phyloP scores from a whole-genome alignment of 2,329 filamentous ascomycete genomes.

The Microdochium bolleyi region DNA sequence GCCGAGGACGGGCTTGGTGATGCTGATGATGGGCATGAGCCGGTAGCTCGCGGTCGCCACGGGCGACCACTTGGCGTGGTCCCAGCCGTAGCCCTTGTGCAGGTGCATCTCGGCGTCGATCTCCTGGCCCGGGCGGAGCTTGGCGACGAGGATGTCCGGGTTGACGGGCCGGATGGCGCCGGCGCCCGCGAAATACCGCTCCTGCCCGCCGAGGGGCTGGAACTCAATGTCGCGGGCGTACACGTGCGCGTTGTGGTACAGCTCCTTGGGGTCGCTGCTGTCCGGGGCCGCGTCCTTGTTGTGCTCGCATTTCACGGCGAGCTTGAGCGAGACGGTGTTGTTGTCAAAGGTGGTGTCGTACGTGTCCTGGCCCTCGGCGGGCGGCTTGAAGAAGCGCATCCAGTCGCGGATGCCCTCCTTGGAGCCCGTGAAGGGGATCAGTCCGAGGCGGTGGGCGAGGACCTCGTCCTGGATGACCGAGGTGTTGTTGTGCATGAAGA shows the following conservation, averaged over 20 bases:
- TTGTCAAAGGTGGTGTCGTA: slow-evolving; percentile 61
- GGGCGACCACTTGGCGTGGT: slow-evolving; percentile 96
- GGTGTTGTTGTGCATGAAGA: slow-evolving; percentile 93
- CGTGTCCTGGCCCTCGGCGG: slow-evolving; percentile 51
- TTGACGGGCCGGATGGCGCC: slow-evolving; percentile 69
- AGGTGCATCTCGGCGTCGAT: slow-evolving; percentile 87
- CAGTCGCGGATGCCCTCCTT: slow-evolving; percentile 67
- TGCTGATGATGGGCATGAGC: slow-evolving; percentile 80
- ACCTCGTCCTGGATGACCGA: slow-evolving; percentile 98
- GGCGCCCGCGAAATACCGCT: slow-evolving; percentile 56
- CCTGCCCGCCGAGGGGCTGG: slow-evolving; percentile 66
- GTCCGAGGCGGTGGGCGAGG: slow-evolving; percentile 78
- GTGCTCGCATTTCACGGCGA: slow-evolving; percentile 74
- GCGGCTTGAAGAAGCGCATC: slow-evolving; percentile 75
- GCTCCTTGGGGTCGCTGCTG: slow-evolving; percentile 73
- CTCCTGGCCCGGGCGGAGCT: slow-evolving; percentile 83
- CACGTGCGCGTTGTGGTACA: slow-evolving; percentile 79
- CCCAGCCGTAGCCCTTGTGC: slow-evolving; percentile 86
- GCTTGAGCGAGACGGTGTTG: slow-evolving; percentile 76
- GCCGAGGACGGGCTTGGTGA: slow-evolving; percentile 76
- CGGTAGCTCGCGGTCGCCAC: slow-evolving; percentile 93
- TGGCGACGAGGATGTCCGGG: slow-evolving; percentile 89
- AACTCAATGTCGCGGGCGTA: slow-evolving; percentile 75
- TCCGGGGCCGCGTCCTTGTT: slow-evolving; percentile 63
- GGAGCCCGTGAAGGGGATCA: slow-evolving; percentile 80